phyloP scores from a whole-genome alignment of 768 basidiomycete species.

The Lyophyllum semitale region DNA sequence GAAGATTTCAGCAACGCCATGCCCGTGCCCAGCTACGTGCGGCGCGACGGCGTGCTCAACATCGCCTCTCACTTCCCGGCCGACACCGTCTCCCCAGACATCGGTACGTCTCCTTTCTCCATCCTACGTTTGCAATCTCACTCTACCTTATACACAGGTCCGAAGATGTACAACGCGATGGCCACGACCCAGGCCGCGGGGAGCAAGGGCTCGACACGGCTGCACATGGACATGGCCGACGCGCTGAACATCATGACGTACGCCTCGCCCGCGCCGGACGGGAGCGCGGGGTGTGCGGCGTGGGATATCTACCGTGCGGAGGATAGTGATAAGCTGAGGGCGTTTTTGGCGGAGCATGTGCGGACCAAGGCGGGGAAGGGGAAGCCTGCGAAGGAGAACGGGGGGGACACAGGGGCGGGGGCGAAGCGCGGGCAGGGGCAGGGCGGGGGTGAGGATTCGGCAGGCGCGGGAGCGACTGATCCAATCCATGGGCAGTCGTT shows the following conservation, averaged over 20 bases:
- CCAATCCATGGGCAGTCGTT: conserved; percentile 91
- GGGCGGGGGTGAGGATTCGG: neutral
- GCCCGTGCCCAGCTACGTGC: conserved; percentile 88
- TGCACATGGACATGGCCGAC: conserved; percentile 96
- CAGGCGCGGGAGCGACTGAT: conserved; percentile 57
- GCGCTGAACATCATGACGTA: conserved; percentile 91
- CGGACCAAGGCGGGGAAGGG: neutral
- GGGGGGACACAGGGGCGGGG: neutral
- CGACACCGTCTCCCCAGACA: conserved; percentile 77
- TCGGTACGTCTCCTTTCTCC: conserved; percentile 50
- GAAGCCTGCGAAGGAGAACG: neutral
- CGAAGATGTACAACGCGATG: conserved; percentile 95
- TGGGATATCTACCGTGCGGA: conserved; percentile 91
- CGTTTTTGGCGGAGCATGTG: conserved; percentile 57
- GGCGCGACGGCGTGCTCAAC: conserved; percentile 87
- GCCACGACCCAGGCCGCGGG: conserved; percentile 65
- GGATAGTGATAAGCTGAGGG: conserved; percentile 77
- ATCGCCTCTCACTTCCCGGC: conserved; percentile 87
- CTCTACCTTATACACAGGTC: conserved; percentile 49
- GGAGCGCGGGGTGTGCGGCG: conserved; percentile 76
- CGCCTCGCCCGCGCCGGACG: conserved; percentile 55
- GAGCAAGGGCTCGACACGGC: conserved; percentile 81
- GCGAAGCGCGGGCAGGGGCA: neutral
- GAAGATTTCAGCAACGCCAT: conserved; percentile 83
- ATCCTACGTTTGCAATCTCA: conserved; percentile 3